These are phyloP conservation scores for Lagenidium sp. DNA, from an alignment of 352 stramenopile genomes.

Conservation along the genomic window DNA sequence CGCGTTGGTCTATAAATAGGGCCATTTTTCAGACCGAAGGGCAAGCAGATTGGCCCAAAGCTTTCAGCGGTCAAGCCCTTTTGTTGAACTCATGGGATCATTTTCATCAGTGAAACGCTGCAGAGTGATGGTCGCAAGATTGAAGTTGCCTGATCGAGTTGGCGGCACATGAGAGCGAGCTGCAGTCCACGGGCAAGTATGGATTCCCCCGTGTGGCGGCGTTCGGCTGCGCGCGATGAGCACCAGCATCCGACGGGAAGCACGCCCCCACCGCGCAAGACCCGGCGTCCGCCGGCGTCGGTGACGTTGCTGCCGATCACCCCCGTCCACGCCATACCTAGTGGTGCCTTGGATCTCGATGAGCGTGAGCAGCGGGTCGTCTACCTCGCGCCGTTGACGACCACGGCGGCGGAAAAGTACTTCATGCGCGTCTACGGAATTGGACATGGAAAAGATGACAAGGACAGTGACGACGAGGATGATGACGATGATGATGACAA, in stretches of 20 bases:
- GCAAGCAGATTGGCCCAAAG: too few relatives aligned
- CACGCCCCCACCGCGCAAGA: neutral
- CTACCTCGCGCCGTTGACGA: constrained; percentile 13
- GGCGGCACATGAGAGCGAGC: too few relatives aligned
- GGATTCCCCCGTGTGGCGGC: too few relatives aligned
- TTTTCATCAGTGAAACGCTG: too few relatives aligned
- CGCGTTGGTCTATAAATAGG: too few relatives aligned
- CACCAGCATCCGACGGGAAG: neutral
- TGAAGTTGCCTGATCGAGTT: too few relatives aligned
- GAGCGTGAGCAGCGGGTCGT: constrained; percentile 7
- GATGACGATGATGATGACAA: neutral
- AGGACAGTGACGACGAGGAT: neutral
- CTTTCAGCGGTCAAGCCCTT: too few relatives aligned
- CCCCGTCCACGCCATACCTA: constrained; percentile 7
- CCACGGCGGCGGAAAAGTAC: constrained; percentile 15
- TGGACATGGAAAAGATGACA: neutral
- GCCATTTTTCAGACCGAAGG: too few relatives aligned
- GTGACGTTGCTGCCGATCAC: constrained; percentile 14
- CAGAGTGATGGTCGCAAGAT: too few relatives aligned
- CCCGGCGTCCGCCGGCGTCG: neutral
- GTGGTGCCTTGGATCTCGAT: constrained; percentile 8
- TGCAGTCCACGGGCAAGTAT: too few relatives aligned
- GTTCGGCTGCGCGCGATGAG: too few relatives aligned
- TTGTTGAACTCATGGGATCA: too few relatives aligned
- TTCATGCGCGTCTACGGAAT: constrained; percentile 10